Base-by-base conservation (phyloP, 2,329 filamentous ascomycete species). In the Coccinonectria pachysandricola region DNA sequence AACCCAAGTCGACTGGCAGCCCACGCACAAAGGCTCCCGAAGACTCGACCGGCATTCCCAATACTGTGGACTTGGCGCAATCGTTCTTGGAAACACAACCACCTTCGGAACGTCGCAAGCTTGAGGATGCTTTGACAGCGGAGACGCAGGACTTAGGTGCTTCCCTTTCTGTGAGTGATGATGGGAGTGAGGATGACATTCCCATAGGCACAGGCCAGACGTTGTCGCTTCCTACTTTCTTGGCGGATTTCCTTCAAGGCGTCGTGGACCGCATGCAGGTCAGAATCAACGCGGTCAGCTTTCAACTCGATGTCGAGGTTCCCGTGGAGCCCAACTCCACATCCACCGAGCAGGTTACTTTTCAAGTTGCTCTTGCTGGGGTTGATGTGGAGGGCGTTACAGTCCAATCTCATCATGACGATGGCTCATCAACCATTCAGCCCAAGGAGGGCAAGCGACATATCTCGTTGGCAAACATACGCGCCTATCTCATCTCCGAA, bases 41-140 rank as follows among this genome's bases (percentile, higher is more conserved):
- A 4, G 41, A 45, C 19, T 16, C 42, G 11, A 43, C 52, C 2
- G 40, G 59, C 5, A 64, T 86, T 3, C 82, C 80, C 1, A 79
- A 79, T 13, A 70, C 79, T 2, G 71, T 75, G 31, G 78, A 86
- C 38, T 62, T 91, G 9, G 81, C 83, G 9, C 70, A 80, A 46
- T 87, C 81, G 0, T 88, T 88, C 47, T 60, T 88, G n/a, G 65
- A 79, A 38, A 71, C 78, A 2, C 75, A 85, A 45, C 73, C 79
- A 8, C 58, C 60, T 5, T 63, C 71, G 24, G 79, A 85, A 43
- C 76, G 70, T 37, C 65, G 62, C 31, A 69, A 78, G 45, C 60
- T 88, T 13, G 77, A 86, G 48, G 71, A 78, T 24, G 78, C 77
- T 7, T 54, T 87, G 10, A 62, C 69, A 12, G 68, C 73, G 2